Evolutionary conservation across 768 basidiomycete genomes (phyloP), one percentile per base, ranked within the genome.

Genomic region (Lentinus brumalis): DNA sequence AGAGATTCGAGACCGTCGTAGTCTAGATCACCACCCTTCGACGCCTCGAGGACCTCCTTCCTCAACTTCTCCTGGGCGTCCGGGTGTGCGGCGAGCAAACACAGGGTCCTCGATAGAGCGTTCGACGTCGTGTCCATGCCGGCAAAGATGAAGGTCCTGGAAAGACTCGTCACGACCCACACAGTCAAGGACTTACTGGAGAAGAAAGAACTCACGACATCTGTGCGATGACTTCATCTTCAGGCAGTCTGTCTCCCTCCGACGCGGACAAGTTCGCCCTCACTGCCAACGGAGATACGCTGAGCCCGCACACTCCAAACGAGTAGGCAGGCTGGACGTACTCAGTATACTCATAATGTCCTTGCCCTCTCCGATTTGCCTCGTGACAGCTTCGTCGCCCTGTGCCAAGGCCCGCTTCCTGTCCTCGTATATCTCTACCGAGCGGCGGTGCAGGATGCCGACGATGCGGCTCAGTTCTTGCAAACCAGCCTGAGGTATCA

Each of bases 161-260:
- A 2, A 21, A 1, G 38, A n/a, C 42, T 2, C 1, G 42, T 44
- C 42, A 31, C 4, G 2, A 4, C 2, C 31, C 31, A 31, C 39
- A 18, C 12, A 18, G 4, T 39, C 50, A 2, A 3, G 2, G 11
- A 16, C 3, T 30, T 12, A 9, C n/a, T 47, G 5, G 40, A 30
- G 42, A 29, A 53, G 45, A 15, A n/a, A 16, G 21, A 29, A 32
- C 54, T 16, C 51, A 57, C 71, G 66, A 66, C 53, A 69, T 69
- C 31, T 79, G 78, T 0, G 68, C 76, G 4, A 75, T 55, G 0
- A 81, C 44, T 59, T 78, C 78, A 18, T 72, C 68, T 8, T 58
- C 50, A n/a, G 57, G 7, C 14, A 58, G 57, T 16, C 49, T 18
- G 30, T 56, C 51, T n/a, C 10, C 21, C 5, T n/a, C 32, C 14